Conservation (phyloP, 2,329 filamentous ascomycete genomes). For the Sarocladiaceae sp. region DNA sequence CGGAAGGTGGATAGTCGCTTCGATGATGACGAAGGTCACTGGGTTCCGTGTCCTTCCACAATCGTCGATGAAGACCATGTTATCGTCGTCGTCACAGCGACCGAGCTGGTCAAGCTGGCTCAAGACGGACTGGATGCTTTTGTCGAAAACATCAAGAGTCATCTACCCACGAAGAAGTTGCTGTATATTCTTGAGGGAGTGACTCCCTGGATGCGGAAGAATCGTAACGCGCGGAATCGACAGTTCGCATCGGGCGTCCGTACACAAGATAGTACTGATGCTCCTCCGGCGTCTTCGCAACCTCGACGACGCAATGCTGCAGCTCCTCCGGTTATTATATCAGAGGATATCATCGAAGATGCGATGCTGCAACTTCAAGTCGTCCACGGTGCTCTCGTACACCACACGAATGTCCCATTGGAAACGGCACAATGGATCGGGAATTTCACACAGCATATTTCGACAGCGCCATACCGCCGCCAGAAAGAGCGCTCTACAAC, state of each 20-base stretch:
- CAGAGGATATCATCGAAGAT: conserved; percentile 67
- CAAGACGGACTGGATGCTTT: conserved; percentile 50
- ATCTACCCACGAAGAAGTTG: conserved; percentile 48
- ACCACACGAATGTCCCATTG: conserved; percentile 57
- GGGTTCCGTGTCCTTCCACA: conserved; percentile 56
- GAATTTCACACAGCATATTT: conserved; percentile 74
- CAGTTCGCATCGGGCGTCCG: conserved; percentile 64
- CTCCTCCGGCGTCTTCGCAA: conserved; percentile 16
- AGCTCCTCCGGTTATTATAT: conserved; percentile 44
- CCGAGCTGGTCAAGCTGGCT: conserved; percentile 62
- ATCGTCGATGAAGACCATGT: conserved; percentile 56
- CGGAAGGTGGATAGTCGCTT: conserved; percentile 62
- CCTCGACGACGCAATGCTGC: conserved; percentile 36
- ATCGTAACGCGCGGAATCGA: conserved; percentile 61
- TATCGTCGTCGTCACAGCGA: conserved; percentile 57
- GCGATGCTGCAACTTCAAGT: conserved; percentile 68
- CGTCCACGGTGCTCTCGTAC: conserved; percentile 60
- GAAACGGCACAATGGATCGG: conserved; percentile 72
- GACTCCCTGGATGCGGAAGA: conserved; percentile 62
- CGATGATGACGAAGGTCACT: conserved; percentile 56
- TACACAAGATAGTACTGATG: conserved; percentile 25
- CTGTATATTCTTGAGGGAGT: conserved; percentile 74
- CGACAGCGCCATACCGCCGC: conserved; percentile 67
- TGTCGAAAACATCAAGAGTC: conserved; percentile 47
- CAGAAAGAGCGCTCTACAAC: conserved; percentile 44